A percentile compares a stretch with the other conserved stretches of the same genome.
Evolutionary conservation across 192 early-diverging fungal species (phyloP).

Genomic region (Backusella tuberculispora): DNA sequence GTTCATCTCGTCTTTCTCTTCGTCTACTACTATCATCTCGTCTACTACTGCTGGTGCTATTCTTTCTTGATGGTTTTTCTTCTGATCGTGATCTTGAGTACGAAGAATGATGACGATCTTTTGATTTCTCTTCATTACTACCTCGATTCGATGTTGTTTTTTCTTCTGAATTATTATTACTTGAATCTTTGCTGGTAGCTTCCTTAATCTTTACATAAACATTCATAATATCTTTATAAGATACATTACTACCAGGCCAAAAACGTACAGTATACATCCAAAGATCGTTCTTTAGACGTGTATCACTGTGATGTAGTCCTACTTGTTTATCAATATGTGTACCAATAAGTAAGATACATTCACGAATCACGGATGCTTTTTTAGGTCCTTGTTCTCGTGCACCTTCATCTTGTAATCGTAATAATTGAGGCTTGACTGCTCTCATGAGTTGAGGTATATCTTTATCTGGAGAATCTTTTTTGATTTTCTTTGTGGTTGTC

Average conservation of each 20-base stretch:
- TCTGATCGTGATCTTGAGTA: slow-evolving; percentile 36
- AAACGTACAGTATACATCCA: slow-evolving; percentile 76
- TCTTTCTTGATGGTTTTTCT: slow-evolving; percentile 4
- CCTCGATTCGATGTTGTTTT: slow-evolving; percentile 12
- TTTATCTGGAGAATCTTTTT: slow-evolving; percentile 43
- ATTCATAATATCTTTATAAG: slow-evolving; percentile 54
- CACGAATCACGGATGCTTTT: slow-evolving; percentile 53
- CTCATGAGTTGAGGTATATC: slow-evolving; percentile 71
- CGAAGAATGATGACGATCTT: slow-evolving; percentile 7
- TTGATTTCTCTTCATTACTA: neutral
- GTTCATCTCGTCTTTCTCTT: slow-evolving; percentile 23
- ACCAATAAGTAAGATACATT: slow-evolving; percentile 60
- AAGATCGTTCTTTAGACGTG: slow-evolving; percentile 51
- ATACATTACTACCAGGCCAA: slow-evolving; percentile 62
- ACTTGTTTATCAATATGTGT: slow-evolving; percentile 53
- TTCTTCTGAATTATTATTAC: neutral
- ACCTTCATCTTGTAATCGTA: slow-evolving; percentile 54
- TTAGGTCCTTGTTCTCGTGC: slow-evolving; percentile 34
- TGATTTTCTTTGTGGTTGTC: neutral
- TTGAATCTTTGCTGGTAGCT: slow-evolving; percentile 7
- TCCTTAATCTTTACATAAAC: slow-evolving; percentile 55
- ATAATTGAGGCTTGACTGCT: slow-evolving; percentile 64
- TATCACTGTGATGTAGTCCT: slow-evolving; percentile 29
- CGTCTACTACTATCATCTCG: slow-evolving; percentile 2
- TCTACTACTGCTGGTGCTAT: neutral